Base-by-base conservation (phyloP, 805 yeast genomes). In the Metschnikowia baotianmanensis region DNA sequence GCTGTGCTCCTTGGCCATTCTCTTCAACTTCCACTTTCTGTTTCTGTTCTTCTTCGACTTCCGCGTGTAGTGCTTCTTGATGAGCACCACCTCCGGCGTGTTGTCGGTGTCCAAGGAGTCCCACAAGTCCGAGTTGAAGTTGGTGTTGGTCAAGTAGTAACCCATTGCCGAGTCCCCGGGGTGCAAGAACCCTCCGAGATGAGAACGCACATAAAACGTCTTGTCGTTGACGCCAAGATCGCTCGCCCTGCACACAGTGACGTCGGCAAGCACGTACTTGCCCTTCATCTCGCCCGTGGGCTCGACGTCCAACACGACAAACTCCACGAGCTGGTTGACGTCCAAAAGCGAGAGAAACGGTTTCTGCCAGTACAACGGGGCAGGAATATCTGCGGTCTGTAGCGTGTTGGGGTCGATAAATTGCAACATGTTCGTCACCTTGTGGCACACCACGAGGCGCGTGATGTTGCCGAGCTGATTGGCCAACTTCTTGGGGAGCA, bases 161-260 rank as follows among this genome's bases (percentile, higher is more conserved):
- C 99, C 99, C 78, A 91, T 68, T 16, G 80, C 96, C 11, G 93
- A 83, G 62, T 93, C 99, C 53, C 99, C 99, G 3, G 98, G 95
- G 62, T 93, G 97, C 56, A 93, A 74, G 51, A 93, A 79, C 46
- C 84, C 96, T 51, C 99, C 99, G 35, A 93, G 71, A 62, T 95
- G 99, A 0, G 96, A 80, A 59, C 96, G 78, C 23, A 91, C 80
- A 50, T 86, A 88, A 60, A 76, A 90, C 34, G 87, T 83, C 47
- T 76, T 76, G 58, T 89, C 96, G 59, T 89, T 89, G 37, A 76
- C 75, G 31, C 97, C 96, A 71, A 93, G 63, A 63, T 93, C 99
- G 34, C 82, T 65, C 13, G 95, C 80, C 58, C 96, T 78, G n/a
- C 95, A 91, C 28, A 90, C 82, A 2, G 96, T 87, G 22, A 88